Conservation (phyloP, 164 flowering plant species). For the Cinnamomum micranthum region DNA sequence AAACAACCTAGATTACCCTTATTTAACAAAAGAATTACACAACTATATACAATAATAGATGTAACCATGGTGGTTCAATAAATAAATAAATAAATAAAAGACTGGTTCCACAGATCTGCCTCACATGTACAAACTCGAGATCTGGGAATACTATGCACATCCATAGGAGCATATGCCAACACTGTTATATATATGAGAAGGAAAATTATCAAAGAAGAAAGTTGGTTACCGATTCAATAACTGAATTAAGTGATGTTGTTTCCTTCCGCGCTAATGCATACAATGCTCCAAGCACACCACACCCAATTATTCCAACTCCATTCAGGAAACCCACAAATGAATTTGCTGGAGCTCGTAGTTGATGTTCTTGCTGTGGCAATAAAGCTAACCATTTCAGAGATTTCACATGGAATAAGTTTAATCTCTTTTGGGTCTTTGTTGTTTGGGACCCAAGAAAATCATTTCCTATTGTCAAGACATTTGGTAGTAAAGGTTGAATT, state of each 20-base stretch:
- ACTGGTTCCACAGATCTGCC: neutral
- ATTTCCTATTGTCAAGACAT: neutral
- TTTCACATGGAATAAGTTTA: neutral
- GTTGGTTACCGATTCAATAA: neutral
- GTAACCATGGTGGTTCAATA: neutral
- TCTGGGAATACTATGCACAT: neutral
- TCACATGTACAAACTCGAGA: too few species aligned
- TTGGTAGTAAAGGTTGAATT: neutral
- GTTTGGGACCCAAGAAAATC: neutral
- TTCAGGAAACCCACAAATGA: conserved; percentile 57
- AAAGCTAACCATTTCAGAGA: conserved; percentile 8
- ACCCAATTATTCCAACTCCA: conserved; percentile 60
- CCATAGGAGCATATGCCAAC: neutral
- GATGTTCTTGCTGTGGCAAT: conserved; percentile 28
- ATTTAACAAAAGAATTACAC: too few species aligned
- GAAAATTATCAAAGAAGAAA: neutral
- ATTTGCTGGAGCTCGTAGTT: conserved; percentile 28
- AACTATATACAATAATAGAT: too few species aligned
- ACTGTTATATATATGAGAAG: neutral
- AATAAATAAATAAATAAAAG: too few species aligned
- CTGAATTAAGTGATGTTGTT: conserved; percentile 34
- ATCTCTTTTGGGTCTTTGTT: neutral
- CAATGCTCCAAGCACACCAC: conserved; percentile 75
- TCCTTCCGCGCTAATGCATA: conserved; percentile 64
- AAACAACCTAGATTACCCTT: too few species aligned